Evolutionary conservation across 768 basidiomycete genomes (phyloP).

Genomic region (Tylopilus vinaceipallidus): DNA sequence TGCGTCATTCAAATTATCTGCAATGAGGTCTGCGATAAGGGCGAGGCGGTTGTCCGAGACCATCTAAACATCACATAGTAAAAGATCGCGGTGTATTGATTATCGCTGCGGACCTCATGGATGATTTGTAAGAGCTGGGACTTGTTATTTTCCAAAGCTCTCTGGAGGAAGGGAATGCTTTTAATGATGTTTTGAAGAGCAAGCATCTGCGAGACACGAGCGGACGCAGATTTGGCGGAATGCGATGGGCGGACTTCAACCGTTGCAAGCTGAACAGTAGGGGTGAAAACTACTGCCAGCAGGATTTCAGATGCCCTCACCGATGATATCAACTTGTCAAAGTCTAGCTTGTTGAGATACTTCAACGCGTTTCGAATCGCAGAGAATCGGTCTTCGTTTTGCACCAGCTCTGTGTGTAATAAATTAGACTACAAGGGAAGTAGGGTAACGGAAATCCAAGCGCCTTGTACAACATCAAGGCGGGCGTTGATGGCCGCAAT

Average conservation of each 20-base stretch:
- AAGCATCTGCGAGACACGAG: slow-evolving; percentile 77
- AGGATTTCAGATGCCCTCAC: slow-evolving; percentile 36
- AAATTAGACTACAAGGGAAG: slow-evolving; percentile 2
- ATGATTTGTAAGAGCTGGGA: slow-evolving; percentile 64
- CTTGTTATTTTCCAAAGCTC: slow-evolving; percentile 55
- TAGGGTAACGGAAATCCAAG: not conserved
- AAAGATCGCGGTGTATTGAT: not conserved
- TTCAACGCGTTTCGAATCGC: slow-evolving; percentile 68
- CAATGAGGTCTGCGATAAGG: slow-evolving; percentile 58
- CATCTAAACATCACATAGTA: slow-evolving; percentile 44
- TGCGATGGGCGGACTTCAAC: slow-evolving; percentile 55
- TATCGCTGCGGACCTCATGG: slow-evolving; percentile 43
- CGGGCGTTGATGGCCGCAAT: slow-evolving; percentile 69
- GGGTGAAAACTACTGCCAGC: not conserved
- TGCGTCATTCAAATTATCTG: slow-evolving; percentile 72
- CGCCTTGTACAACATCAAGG: slow-evolving; percentile 85
- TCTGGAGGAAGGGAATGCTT: slow-evolving; percentile 60
- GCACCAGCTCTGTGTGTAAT: slow-evolving; percentile 62
- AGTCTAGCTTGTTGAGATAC: slow-evolving; percentile 74
- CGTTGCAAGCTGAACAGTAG: slow-evolving; percentile 53
- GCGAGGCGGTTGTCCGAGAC: slow-evolving; percentile 69
- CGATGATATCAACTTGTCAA: slow-evolving; percentile 81
- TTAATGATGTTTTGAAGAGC: slow-evolving; percentile 71
- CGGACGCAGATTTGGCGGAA: slow-evolving; percentile 61
- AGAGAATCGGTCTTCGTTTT: slow-evolving; percentile 71